Conservation (phyloP, 495 filamentous ascomycete species). For the Thozetella sp. region DNA sequence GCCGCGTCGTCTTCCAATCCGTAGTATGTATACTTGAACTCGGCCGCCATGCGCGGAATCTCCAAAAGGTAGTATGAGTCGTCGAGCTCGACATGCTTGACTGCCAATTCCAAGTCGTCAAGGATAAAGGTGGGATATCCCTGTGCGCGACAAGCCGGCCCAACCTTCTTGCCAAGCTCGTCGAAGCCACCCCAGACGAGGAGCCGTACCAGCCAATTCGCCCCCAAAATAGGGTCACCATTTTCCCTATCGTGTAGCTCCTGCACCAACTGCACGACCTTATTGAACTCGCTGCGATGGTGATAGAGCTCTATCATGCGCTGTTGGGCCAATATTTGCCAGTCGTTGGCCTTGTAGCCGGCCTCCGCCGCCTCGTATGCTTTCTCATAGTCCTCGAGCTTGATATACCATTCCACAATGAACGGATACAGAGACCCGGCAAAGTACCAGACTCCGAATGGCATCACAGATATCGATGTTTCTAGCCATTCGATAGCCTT, state of each 20-base stretch:
- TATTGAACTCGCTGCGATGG: not conserved
- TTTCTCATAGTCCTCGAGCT: not conserved
- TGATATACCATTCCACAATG: conserved; percentile 6
- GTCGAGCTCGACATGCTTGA: conserved; percentile 6
- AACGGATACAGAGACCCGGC: conserved; percentile 6
- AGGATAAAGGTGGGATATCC: conserved; percentile 10
- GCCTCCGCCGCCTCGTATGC: not conserved
- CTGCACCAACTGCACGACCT: not conserved
- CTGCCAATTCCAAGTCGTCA: conserved; percentile 7
- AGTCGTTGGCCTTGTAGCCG: conserved; percentile 2
- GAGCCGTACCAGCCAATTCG: not conserved
- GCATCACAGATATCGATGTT: conserved; percentile 11
- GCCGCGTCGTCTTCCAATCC: conserved; percentile 5
- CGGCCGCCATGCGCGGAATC: conserved; percentile 5
- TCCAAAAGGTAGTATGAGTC: conserved; percentile 1
- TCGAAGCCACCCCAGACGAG: not conserved
- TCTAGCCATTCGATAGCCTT: conserved; percentile 12
- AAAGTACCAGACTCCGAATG: not conserved
- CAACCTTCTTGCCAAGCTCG: not conserved
- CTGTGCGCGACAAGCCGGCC: conserved; percentile 3
- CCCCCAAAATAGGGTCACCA: too few relatives aligned
- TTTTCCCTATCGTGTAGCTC: not conserved
- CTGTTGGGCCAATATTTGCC: not conserved
- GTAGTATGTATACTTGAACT: conserved; percentile 7
- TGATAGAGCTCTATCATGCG: not conserved